Evolutionary conservation across 192 early-diverging fungal species (phyloP).

Genomic region (Coemansia aciculifera): DNA sequence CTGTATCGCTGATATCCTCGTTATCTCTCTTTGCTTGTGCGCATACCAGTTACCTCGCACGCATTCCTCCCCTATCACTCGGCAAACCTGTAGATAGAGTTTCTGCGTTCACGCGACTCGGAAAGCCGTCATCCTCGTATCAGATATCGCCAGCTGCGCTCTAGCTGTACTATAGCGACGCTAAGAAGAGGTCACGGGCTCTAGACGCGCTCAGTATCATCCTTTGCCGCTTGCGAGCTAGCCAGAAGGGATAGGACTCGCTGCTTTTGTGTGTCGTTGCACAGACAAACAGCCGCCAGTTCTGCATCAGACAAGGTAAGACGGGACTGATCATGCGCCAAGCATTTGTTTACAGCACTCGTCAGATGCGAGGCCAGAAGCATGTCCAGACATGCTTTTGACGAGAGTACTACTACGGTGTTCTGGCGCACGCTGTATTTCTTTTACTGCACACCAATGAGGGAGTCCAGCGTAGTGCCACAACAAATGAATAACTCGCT

Average conservation of each 20-base stretch:
- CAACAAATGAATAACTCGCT: neutral
- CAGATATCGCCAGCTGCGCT: neutral
- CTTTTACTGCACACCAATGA: neutral
- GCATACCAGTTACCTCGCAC: neutral
- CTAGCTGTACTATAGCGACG: neutral
- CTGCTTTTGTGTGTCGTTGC: neutral
- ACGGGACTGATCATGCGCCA: neutral
- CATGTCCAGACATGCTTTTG: neutral
- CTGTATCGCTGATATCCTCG: neutral
- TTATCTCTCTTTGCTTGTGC: neutral
- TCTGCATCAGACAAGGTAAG: neutral
- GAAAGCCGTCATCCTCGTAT: neutral
- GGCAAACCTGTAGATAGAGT: neutral
- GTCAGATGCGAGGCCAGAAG: neutral
- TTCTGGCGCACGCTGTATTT: neutral
- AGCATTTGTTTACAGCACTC: neutral
- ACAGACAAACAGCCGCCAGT: conserved; percentile 2
- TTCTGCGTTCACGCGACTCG: neutral
- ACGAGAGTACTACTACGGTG: neutral
- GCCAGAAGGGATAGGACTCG: neutral
- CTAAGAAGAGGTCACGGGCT: too few species aligned
- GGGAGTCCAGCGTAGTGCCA: neutral
- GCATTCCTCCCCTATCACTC: neutral
- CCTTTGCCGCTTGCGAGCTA: neutral
- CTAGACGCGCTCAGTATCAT: neutral